These are phyloP conservation scores for Colletotrichum sp. DNA, from an alignment of 2,329 filamentous ascomycete species.

Conservation along the genomic window DNA sequence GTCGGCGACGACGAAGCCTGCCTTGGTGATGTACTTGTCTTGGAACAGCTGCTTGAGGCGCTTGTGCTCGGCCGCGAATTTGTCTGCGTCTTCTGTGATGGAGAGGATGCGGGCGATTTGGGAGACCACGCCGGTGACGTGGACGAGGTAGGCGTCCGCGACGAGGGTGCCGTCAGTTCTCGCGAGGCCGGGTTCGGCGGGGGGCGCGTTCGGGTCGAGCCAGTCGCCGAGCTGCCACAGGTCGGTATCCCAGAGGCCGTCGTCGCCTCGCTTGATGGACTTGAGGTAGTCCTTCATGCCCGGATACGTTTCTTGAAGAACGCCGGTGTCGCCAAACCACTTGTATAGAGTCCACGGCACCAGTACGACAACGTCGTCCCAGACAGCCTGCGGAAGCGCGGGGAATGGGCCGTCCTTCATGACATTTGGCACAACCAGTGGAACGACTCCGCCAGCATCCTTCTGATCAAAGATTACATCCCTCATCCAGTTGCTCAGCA, in stretches of 20 bases:
- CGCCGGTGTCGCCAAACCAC: slow-evolving; percentile 38
- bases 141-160: slow-evolving; percentile 52
- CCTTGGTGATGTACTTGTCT: slow-evolving; percentile 31
- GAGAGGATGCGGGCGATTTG: slow-evolving; percentile 37
- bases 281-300: slow-evolving; percentile 45
- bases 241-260: slow-evolving; percentile 43
- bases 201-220: slow-evolving; percentile 52
- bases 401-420: slow-evolving; percentile 26
- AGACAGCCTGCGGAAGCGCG: slow-evolving; percentile 38
- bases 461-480: slow-evolving; percentile 42
- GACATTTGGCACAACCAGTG: slow-evolving; percentile 33
- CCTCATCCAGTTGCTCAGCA: slow-evolving; percentile 54
- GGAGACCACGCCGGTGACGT: slow-evolving; percentile 41
- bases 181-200: slow-evolving; percentile 41
- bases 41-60: slow-evolving; percentile 32
- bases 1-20: slow-evolving; percentile 34
- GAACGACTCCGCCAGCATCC: slow-evolving; percentile 38
- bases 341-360: slow-evolving; percentile 45
- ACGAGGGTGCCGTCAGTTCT: slow-evolving; percentile 45
- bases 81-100: slow-evolving; percentile 26
- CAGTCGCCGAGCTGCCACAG: slow-evolving; percentile 49
- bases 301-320: slow-evolving; percentile 40
- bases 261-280: slow-evolving; percentile 33
- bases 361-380: slow-evolving; percentile 46
- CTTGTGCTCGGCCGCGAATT: slow-evolving; percentile 23